Base-by-base conservation (phyloP, 164 flowering plant genomes). In the Vitis labrusca region DNA sequence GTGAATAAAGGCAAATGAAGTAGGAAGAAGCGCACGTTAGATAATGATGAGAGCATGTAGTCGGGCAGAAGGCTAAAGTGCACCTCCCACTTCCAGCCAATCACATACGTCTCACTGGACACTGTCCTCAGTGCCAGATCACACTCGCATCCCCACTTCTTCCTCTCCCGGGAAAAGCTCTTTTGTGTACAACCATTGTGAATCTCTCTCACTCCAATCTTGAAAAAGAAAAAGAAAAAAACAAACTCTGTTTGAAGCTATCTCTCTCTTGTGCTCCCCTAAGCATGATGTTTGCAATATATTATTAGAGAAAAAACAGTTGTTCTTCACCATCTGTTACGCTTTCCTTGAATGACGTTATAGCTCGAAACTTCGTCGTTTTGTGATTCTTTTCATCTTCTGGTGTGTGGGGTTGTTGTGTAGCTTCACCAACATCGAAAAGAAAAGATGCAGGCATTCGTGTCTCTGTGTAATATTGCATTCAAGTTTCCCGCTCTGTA, bases 401-500 rank as follows among this genome's bases (percentile, higher is more conserved):
- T 67, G 44, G 44, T 6, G 44, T 37, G 51, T 49, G 52, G 63
- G 9, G 37, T 72, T 70, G 68, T 63, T 73, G 50, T 29, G 44
- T 37, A 37, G 65, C 48, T 15, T 16, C 65, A 47, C 65, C 3
- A 19, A 11, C 10, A 32, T 16, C 37, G 11, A 53, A 12, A 23
- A 13, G 2, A 0, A 62, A 10, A 16, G 56, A 63, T 54, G 59
- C 71, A 65, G 65, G 59, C 66, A 57, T 71, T 62, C 66, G 58
- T 67, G 37, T 66, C 58, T 53, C 78, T 68, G 65, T 63, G 61
- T 72, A 67, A 49, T 69, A 58, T 62, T 53, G 15, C 74, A 57
- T 69, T 72, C 59, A 72, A 69, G 51, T 80, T 80, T 80, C 83
- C 83, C 83, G 83, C 83, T 80, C 73, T 60, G 14, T 63, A 23